Percentiles rank a stretch among this genome's conserved stretches.
Evolutionary conservation across 768 basidiomycete species (phyloP).

Genomic region (Mycena epipterygia): DNA sequence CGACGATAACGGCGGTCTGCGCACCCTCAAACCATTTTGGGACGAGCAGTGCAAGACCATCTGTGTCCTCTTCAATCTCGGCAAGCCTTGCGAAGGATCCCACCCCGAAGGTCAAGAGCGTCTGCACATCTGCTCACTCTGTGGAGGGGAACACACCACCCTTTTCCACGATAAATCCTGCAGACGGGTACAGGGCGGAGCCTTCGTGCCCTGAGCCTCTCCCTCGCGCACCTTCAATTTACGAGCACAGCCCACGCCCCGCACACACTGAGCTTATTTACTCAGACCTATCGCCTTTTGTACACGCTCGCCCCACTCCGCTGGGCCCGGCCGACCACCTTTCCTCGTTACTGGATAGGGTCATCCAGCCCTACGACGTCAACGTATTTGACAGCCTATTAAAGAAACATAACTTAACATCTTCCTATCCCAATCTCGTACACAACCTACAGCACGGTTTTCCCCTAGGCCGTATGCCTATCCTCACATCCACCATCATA

Average conservation of each 20-base stretch:
- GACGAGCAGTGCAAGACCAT: neutral
- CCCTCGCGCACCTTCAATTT: neutral
- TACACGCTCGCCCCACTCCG: neutral
- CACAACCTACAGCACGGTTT: slow-evolving; percentile 48
- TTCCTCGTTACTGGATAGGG: neutral
- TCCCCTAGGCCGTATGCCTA: slow-evolving; percentile 49
- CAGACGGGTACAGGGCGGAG: neutral
- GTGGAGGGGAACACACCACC: slow-evolving; percentile 29
- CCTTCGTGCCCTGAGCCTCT: slow-evolving; percentile 5
- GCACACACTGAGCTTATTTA: neutral
- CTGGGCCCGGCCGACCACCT: neutral
- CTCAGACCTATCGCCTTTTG: neutral
- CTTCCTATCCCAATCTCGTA: slow-evolving; percentile 46
- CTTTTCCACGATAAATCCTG: slow-evolving; percentile 16
- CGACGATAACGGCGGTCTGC: neutral
- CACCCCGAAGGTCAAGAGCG: slow-evolving; percentile 12
- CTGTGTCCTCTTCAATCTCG: slow-evolving; percentile 28
- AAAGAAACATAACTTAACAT: slow-evolving; percentile 36
- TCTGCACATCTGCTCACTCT: slow-evolving; percentile 35
- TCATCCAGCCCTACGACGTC: neutral
- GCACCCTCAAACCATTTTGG: neutral
- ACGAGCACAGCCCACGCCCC: neutral
- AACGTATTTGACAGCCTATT: slow-evolving; percentile 32
- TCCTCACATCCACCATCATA: slow-evolving; percentile 13
- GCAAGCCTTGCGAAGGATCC: neutral